Base-by-base conservation (phyloP, 768 basidiomycete species). In the Dacryopinax primogenitus region DNA sequence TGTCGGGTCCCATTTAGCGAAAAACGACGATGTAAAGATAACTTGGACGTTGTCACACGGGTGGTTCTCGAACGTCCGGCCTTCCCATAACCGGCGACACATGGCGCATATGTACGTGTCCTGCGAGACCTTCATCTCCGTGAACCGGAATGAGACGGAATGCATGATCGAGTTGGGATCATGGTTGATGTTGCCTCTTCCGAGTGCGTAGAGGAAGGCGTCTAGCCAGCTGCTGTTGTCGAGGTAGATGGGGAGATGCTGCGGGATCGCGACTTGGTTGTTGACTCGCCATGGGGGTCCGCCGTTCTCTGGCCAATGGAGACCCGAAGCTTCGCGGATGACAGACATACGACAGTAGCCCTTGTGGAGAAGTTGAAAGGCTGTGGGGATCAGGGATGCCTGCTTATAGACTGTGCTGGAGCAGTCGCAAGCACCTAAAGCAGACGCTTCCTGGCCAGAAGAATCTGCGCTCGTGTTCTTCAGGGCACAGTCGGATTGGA, bases 81-180 rank as follows among this genome's bases (percentile, higher is more conserved):
- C 51, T 6, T 32, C 51, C 51, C 51, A 58, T 11, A 58, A 26
- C 13, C 51, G 51, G 3, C 26, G 51, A 58, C 51, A 58, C 30
- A 58, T 58, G 9, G 51, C 23, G 51, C 51, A 58, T 23, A 58
- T 58, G 30, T 58, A 58, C 4, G 23, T 26, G 51, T 58, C 51
- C 7, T 23, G 51, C 4, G 23, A 11, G 51, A 58, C 51, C 23
- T 32, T 26, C 51, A 58, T 58, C 51, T 58, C 51, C 13, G 26
- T 26, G 51, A 58, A 3, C 12, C 51, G 51, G 26, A 58, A 15
- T 11, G 51, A 58, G 4, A 58, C 51, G 4, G 51, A 58, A 30
- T 58, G 51, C 51, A 58, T 58, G 51, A 58, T 58, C 51, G 51
- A 58, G 26, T 58, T 58, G 51, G 51, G 51, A 32, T 58, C 51